Evolutionary conservation across 2,329 filamentous ascomycete species (phyloP).

Genomic region (Ophiostoma pallidulum): DNA sequence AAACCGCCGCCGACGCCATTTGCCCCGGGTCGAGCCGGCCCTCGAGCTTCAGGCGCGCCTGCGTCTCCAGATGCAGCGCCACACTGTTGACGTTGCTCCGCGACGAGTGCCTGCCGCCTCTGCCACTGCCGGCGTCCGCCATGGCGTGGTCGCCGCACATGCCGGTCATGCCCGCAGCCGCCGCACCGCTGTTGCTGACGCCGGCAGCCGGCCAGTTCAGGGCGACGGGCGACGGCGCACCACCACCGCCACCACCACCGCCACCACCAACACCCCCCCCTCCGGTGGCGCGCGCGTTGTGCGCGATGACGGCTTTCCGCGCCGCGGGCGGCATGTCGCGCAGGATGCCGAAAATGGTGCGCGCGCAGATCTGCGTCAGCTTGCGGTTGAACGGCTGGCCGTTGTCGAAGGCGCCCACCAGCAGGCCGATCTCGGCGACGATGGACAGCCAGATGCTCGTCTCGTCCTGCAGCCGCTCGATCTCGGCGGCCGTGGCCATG

Average conservation of each 20-base stretch:
- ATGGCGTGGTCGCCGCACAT: constrained; percentile 38
- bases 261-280: not conserved
- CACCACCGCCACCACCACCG: constrained; percentile 6
- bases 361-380: constrained; percentile 39
- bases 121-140: constrained; percentile 34
- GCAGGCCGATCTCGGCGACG: constrained; percentile 51
- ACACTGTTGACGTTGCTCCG: constrained; percentile 36
- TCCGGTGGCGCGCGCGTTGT: constrained; percentile 5
- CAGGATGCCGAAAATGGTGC: constrained; percentile 44
- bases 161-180: too few species aligned
- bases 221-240: too few species aligned
- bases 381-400: constrained; percentile 35
- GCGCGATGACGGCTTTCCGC: not conserved
- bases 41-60: constrained; percentile 13
- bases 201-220: too few species aligned
- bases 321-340: constrained; percentile 32
- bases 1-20: too few species aligned
- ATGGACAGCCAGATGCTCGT: constrained; percentile 63
- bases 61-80: constrained; percentile 15
- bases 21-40: not conserved
- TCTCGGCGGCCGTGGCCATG: constrained; percentile 46
- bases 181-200: too few species aligned
- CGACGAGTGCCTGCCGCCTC: constrained; percentile 30
- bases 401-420: constrained; percentile 19
- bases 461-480: constrained; percentile 52